Evolutionary conservation across 2,329 filamentous ascomycete genomes (phyloP).

Genomic region (Aspergillus sp.): DNA sequence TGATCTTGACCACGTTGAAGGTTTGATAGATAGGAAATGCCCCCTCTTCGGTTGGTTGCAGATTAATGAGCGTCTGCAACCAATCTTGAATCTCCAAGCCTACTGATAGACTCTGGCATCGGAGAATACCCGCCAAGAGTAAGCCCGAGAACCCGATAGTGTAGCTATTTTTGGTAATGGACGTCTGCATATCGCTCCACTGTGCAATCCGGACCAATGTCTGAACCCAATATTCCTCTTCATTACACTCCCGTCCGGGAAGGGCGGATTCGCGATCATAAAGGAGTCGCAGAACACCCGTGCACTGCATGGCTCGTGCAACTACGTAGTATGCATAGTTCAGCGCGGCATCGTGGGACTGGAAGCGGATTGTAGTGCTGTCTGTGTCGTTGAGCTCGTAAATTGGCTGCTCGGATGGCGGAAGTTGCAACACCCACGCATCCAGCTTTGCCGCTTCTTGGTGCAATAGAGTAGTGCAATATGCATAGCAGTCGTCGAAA

Average conservation of each 20-base stretch:
- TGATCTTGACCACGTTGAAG: slow-evolving; percentile 19
- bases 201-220: slow-evolving; percentile 19
- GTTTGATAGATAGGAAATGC: slow-evolving; percentile 28
- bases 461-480: not conserved
- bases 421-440: slow-evolving; percentile 22
- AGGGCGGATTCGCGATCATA: not conserved
- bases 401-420: slow-evolving; percentile 19
- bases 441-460: slow-evolving; percentile 15
- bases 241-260: not conserved
- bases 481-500: not conserved
- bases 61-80: slow-evolving; percentile 16
- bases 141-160: slow-evolving; percentile 30
- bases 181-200: slow-evolving; percentile 18
- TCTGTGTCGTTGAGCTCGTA: not conserved
- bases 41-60: slow-evolving; percentile 28
- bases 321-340: slow-evolving; percentile 27
- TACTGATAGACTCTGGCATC: slow-evolving; percentile 20
- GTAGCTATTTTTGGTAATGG: slow-evolving; percentile 22
- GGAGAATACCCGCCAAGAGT: slow-evolving; percentile 23
- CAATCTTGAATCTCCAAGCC: slow-evolving; percentile 21
- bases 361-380: slow-evolving; percentile 13
- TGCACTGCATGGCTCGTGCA: slow-evolving; percentile 28
- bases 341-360: slow-evolving; percentile 26
- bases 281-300: slow-evolving; percentile 10
- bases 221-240: slow-evolving; percentile 16